Conservation (phyloP, 2,329 filamentous ascomycete species). For the Venturia asperata region DNA sequence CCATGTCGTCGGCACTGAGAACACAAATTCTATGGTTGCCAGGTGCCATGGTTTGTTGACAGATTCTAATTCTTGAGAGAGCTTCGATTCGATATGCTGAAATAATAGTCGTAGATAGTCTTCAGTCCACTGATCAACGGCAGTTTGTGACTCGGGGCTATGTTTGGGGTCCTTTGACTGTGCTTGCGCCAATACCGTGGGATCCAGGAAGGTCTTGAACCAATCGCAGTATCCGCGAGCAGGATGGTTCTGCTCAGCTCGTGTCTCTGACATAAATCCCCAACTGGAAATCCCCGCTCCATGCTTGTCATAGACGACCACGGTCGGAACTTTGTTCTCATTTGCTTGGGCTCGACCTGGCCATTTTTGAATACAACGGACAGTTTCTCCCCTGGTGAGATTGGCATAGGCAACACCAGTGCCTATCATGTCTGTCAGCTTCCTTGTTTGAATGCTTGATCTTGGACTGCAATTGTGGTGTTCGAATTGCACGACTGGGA, state of each 20-base stretch:
- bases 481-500: not conserved
- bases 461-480: not conserved
- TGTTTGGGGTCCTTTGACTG: slow-evolving; percentile 40
- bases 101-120: slow-evolving; percentile 48
- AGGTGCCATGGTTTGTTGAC: slow-evolving; percentile 36
- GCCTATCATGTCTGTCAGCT: slow-evolving; percentile 22
- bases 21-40: slow-evolving; percentile 47
- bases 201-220: slow-evolving; percentile 52
- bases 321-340: slow-evolving; percentile 50
- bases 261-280: slow-evolving; percentile 45
- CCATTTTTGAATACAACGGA: slow-evolving; percentile 43
- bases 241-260: slow-evolving; percentile 33
- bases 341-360: slow-evolving; percentile 46
- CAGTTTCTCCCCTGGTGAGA: slow-evolving; percentile 30
- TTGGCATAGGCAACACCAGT: slow-evolving; percentile 35
- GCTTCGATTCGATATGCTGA: slow-evolving; percentile 38
- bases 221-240: slow-evolving; percentile 43
- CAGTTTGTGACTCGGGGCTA: slow-evolving; percentile 35
- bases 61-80: slow-evolving; percentile 36
- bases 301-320: slow-evolving; percentile 42
- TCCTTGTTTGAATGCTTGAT: not conserved
- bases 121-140: slow-evolving; percentile 42
- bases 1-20: slow-evolving; percentile 54
- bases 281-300: slow-evolving; percentile 40
- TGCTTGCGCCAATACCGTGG: slow-evolving; percentile 37